Evolutionary conservation across 1,284 basidiomycete species (phyloP), one percentile per base, ranked within the genome.

Genomic region (Apiotrichum brassicae): DNA sequence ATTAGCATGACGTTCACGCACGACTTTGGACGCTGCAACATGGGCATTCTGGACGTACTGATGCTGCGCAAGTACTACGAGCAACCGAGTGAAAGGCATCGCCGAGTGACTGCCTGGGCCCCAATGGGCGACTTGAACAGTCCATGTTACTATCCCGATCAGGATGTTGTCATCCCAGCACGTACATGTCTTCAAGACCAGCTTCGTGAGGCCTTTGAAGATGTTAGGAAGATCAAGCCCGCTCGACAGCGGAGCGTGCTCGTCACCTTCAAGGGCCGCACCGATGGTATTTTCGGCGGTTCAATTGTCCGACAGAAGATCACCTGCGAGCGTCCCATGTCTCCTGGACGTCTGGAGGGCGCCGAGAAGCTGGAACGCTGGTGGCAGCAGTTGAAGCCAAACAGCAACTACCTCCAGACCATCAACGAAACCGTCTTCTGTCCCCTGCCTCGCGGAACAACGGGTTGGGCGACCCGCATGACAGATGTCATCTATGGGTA

Each of bases 1-100:
- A 56, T 72, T 37, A 62, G 70, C 42, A 56, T 73, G 18, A 70
- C 71, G 13, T 73, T 73, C 54, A 71, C 70, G 3, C 66, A 69
- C 45, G 72, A 73, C 57, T 74, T 63, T 60, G 71, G 72, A 1
- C 52, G 52, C 3, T 66, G 66, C 53, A 56, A 59, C 39, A 54
- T 50, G 2, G 49, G 59, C 20, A 2, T 7, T 4, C 16, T n/a
- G 14, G 23, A 40, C 38, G 9, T 40, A 8, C 16, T 14, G 20
- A 12, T 9, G 4, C 38, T 16, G 14, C 38, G 38, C 24, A 16
- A 11, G 5, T 6, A 24, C 8, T 40, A 26, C n/a, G 4, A 7
- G 20, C 16, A 6, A n/a, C 41, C 57, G 16, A 52, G 47, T 28
- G 44, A 56, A 45, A 46, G 64, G 20, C 60, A 49, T 22, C 41